These are phyloP conservation scores for Linum trigynum DNA, from an alignment of 345 rosid species.

Conservation along the genomic window DNA sequence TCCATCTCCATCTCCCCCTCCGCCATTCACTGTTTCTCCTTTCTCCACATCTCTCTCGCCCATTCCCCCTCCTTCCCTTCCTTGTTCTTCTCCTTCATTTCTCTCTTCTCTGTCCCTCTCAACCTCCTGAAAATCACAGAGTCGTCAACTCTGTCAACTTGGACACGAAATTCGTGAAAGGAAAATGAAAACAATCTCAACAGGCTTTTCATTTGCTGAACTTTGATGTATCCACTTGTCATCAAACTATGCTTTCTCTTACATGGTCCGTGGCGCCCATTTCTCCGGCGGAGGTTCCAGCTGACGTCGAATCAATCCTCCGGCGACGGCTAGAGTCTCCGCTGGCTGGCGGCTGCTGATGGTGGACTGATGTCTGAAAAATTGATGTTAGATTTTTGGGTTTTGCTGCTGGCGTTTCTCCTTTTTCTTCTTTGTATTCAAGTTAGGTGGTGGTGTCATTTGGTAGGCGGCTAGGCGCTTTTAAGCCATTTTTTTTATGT, in stretches of 20 bases:
- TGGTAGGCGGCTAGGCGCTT: constrained; percentile 4
- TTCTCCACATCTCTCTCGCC: constrained; percentile 37
- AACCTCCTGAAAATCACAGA: constrained; percentile 20
- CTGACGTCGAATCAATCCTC: not conserved
- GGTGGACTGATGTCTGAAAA: constrained; percentile 13
- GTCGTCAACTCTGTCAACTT: constrained; percentile 11
- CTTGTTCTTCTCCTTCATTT: constrained; percentile 7
- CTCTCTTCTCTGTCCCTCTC: constrained; percentile 31
- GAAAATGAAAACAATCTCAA: not conserved
- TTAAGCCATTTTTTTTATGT: not conserved
- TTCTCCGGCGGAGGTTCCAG: constrained; percentile 24
- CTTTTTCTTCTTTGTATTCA: constrained; percentile 9
- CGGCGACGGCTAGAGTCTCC: not conserved
- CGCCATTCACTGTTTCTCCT: constrained; percentile 31
- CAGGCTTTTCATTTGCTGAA: not conserved
- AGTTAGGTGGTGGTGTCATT: constrained; percentile 2
- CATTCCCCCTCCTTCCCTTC: constrained; percentile 12
- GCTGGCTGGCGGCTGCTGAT: constrained; percentile 9
- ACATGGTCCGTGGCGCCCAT: constrained; percentile 52
- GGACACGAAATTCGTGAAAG: not conserved
- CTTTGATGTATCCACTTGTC: not conserved
- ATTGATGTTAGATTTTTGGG: constrained; percentile 14
- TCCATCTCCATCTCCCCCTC: constrained; percentile 6
- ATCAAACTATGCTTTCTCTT: constrained; percentile 3
- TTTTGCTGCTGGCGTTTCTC: not conserved